Conservation (phyloP, 306 rosid genomes). For the Corylus avellana region DNA sequence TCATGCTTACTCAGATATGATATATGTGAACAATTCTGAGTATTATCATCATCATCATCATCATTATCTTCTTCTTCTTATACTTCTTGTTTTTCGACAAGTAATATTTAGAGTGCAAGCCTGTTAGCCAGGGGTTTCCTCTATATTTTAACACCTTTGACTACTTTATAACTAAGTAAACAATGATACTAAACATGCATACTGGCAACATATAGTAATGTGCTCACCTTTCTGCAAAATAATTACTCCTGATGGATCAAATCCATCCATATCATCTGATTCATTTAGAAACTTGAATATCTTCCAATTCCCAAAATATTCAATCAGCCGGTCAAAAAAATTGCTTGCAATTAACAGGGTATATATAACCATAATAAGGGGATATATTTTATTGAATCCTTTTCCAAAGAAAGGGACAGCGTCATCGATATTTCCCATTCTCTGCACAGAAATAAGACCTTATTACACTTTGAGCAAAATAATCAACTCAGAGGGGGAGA, state of each 20-base stretch:
- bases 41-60: not conserved
- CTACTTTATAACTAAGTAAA: not conserved
- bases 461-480: slow-evolving; percentile 10
- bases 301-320: slow-evolving; percentile 79
- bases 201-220: not conserved
- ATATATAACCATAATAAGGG: slow-evolving; percentile 91
- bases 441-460: slow-evolving; percentile 54
- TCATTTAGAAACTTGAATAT: slow-evolving; percentile 62
- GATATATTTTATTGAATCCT: slow-evolving; percentile 86
- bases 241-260: slow-evolving; percentile 87
- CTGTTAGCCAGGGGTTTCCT: not conserved
- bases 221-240: slow-evolving; percentile 75
- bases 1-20: slow-evolving; percentile 13
- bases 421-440: slow-evolving; percentile 86
- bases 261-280: slow-evolving; percentile 82
- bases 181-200: not conserved
- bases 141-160: not conserved
- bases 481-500: not conserved
- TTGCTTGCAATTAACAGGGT: slow-evolving; percentile 74
- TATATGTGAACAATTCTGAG: not conserved
- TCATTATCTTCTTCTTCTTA: not conserved
- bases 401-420: slow-evolving; percentile 95
- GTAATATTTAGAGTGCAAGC: not conserved
- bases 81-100: not conserved
- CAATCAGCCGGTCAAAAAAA: slow-evolving; percentile 64